These are phyloP conservation scores for Lachancea dasiensis DNA, from an alignment of 805 yeast genomes.

Conservation along the genomic window DNA sequence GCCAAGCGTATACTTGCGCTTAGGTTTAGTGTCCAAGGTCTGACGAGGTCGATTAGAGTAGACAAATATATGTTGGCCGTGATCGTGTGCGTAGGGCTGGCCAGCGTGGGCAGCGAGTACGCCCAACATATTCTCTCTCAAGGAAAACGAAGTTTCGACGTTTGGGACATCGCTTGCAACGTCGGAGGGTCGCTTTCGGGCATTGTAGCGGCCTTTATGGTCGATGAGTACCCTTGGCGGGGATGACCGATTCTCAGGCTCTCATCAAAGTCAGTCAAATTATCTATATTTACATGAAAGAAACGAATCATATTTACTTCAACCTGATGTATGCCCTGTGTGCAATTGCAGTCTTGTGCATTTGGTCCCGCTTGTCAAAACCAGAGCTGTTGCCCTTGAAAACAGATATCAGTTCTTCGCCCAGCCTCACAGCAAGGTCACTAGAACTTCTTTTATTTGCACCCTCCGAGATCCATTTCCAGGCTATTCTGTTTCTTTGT, in stretches of 20 bases:
- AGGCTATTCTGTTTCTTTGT: conserved; percentile 82
- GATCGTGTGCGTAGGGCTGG: conserved; percentile 41
- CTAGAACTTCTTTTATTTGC: conserved; percentile 71
- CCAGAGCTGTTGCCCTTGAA: conserved; percentile 74
- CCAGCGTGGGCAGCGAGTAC: conserved; percentile 46
- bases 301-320: conserved; percentile 19
- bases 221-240: conserved; percentile 1
- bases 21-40: no score
- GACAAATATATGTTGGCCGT: conserved; percentile 32
- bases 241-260: no score
- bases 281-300: conserved; percentile 4
- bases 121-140: conserved; percentile 34
- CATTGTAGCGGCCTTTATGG: conserved; percentile 12
- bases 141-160: conserved; percentile 43
- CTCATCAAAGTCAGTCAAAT: no score
- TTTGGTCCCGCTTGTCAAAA: conserved; percentile 72
- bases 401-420: conserved; percentile 81
- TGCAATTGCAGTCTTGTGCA: conserved; percentile 82
- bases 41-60: neutral
- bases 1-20: conserved; percentile 17
- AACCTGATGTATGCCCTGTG: conserved; percentile 74
- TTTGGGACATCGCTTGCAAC: conserved; percentile 39
- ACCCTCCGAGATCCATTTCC: conserved; percentile 86
- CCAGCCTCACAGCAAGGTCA: conserved; percentile 80
- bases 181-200: conserved; percentile 28